Evolutionary conservation across 2,329 filamentous ascomycete genomes (phyloP).

Genomic region (Ceratocystis albifundus): DNA sequence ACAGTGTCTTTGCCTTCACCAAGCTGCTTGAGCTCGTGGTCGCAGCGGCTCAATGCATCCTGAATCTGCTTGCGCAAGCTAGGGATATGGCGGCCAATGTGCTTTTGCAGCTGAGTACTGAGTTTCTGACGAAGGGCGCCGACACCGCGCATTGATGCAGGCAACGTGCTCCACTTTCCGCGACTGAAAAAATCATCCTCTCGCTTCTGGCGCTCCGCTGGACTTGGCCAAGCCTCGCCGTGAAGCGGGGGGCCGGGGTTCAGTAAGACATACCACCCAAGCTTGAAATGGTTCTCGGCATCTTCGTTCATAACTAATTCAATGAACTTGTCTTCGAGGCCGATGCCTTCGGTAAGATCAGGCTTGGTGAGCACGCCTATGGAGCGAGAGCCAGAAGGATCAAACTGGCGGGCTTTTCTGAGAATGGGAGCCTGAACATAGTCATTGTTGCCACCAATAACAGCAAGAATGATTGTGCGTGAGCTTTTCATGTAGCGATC

Average conservation of each 20-base stretch:
- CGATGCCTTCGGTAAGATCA: conserved; percentile 42
- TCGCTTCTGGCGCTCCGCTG: conserved; percentile 33
- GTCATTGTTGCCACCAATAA: conserved; percentile 45
- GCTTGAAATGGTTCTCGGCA: conserved; percentile 39
- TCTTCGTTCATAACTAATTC: conserved; percentile 43
- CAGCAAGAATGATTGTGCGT: conserved; percentile 44
- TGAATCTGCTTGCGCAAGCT: conserved; percentile 41
- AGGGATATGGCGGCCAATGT: conserved; percentile 43
- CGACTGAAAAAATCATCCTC: conserved; percentile 41
- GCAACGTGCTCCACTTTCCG: conserved; percentile 40
- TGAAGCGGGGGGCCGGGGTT: conserved; percentile 37
- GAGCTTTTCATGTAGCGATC: conserved; percentile 46
- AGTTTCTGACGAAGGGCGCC: conserved; percentile 38
- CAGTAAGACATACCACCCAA: conserved; percentile 42
- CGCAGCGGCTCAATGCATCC: conserved; percentile 39
- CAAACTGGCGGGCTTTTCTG: conserved; percentile 40
- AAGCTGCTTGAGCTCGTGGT: conserved; percentile 40
- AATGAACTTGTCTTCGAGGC: conserved; percentile 43
- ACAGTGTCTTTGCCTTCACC: conserved; percentile 41
- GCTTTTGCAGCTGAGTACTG: conserved; percentile 40
- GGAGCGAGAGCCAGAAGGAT: conserved; percentile 39
- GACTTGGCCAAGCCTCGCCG: conserved; percentile 36
- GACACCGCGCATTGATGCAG: conserved; percentile 39
- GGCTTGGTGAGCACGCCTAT: conserved; percentile 44
- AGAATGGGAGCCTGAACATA: conserved; percentile 43